Base-by-base conservation (phyloP, 495 filamentous ascomycete species). In the Copromyces sp. region DNA sequence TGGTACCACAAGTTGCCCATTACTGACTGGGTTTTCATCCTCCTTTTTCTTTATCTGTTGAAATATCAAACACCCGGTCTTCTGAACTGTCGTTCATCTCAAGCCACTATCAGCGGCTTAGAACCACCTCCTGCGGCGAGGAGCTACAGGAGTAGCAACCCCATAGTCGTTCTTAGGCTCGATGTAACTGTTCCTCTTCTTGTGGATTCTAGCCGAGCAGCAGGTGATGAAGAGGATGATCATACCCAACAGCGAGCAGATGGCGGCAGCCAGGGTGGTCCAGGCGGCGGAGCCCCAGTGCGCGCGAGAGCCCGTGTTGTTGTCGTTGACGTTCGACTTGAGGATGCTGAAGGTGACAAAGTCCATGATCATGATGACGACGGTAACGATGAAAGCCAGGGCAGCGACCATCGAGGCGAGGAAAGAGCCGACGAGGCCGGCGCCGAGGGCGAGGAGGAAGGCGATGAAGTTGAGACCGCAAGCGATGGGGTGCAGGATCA, bases 401-500 rank as follows among this genome's bases (percentile, higher is more conserved):
- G 83, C 74, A 7, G 87, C 80, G 40, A 86, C 78, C 6, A 88
- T 40, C 0, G 84, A 79, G 0, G 86, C 87, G 5, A 87, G 77
- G 12, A 90, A 72, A 14, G 84, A 84, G 38, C 87, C 88, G 68
- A 87, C 77, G 61, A 87, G 65, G 42, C 88, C 87, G 37, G 87
- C 81, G 75, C 87, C 86, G 75, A 87, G 79, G 9, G 83, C 81
- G 69, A 87, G 77, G 32, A 87, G 71, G 83, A 90, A 89, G 70
- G 88, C 84, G 78, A 89, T 85, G 81, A 89, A 89, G 72, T 84
- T 81, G 17, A 89, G 73, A 24, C 81, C 87, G 70, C 83, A 85
- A 5, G 85, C 87, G 79, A 90, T 83, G 11, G 88, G 88, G 80
- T 90, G 88, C 68, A 90, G 83, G 70, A 90, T 75, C 85, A 90